phyloP scores from a whole-genome alignment of 208 protist species.

The Crithidia thermophila region DNA sequence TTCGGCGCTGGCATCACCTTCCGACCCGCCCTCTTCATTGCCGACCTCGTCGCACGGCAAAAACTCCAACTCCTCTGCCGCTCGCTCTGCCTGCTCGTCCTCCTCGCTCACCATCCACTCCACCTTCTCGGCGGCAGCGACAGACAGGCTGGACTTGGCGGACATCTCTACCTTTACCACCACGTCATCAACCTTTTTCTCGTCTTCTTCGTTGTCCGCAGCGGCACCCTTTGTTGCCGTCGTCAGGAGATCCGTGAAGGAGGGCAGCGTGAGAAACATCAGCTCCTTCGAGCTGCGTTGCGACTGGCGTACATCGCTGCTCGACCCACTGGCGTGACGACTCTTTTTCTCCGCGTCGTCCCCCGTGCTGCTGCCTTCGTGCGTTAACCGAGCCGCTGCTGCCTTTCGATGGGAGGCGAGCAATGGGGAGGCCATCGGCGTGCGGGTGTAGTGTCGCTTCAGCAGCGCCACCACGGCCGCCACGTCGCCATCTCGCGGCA shows the following conservation, averaged over 20 bases:
- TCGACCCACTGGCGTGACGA: neutral
- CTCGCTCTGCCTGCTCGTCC: neutral
- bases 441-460: constrained; percentile 18
- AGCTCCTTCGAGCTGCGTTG: constrained; percentile 16
- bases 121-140: neutral
- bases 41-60: neutral
- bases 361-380: neutral
- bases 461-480: constrained; percentile 22
- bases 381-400: neutral
- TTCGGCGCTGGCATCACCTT: neutral
- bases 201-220: no score
- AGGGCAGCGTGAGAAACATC: constrained; percentile 13
- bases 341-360: neutral
- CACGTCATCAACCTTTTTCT: neutral
- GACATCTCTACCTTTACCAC: neutral
- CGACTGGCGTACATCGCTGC: neutral
- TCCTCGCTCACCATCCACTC: constrained; percentile 4
- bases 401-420: neutral
- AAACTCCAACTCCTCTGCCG: neutral
- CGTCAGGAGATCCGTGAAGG: constrained; percentile 12
- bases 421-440: constrained; percentile 15
- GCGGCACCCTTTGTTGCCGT: no score
- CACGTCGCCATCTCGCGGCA: constrained; percentile 40
- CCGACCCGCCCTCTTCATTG: neutral
- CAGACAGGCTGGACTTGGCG: neutral